Percentiles rank a stretch among this genome's conserved stretches.
Conservation (phyloP, 768 basidiomycete species). For the Mycena leptocephala region DNA sequence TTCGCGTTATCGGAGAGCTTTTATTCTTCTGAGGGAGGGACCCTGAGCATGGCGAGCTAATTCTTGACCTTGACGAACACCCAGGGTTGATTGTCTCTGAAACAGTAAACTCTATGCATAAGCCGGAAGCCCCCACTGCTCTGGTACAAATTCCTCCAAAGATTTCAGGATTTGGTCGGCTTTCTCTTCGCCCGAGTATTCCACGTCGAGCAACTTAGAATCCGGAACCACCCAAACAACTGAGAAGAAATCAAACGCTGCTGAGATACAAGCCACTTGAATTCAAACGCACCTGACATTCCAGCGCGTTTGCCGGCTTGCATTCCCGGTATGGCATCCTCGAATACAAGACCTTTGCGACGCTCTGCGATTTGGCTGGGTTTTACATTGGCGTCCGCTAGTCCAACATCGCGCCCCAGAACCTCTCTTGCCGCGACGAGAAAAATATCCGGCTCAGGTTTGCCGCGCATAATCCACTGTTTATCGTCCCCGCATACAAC, state of each 20-base stretch:
- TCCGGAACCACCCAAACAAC: slow-evolving; percentile 95
- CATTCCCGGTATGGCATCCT: slow-evolving; percentile 85
- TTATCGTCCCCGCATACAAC: slow-evolving; percentile 84
- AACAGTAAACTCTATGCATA: slow-evolving; percentile 59
- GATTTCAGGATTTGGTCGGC: slow-evolving; percentile 75
- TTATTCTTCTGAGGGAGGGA: no score
- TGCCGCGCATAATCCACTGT: slow-evolving; percentile 71
- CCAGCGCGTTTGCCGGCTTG: slow-evolving; percentile 88
- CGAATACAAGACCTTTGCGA: slow-evolving; percentile 82
- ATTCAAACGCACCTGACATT: slow-evolving; percentile 85
- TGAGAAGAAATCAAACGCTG: no score
- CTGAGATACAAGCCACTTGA: no score
- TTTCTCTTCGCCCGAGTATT: slow-evolving; percentile 62
- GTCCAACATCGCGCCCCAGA: slow-evolving; percentile 72
- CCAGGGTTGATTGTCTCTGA: no score
- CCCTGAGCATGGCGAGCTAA: no score
- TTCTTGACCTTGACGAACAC: no score
- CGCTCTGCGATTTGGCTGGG: slow-evolving; percentile 64
- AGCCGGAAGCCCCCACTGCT: slow-evolving; percentile 88
- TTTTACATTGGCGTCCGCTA: slow-evolving; percentile 49
- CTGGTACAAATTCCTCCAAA: slow-evolving; percentile 83
- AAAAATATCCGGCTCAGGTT: slow-evolving; percentile 89
- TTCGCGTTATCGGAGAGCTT: no score
- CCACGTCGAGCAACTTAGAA: slow-evolving; percentile 70
- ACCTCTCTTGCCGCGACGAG: slow-evolving; percentile 77